Conservation (phyloP, 352 stramenopile genomes). For the Globisporangium solare region DNA sequence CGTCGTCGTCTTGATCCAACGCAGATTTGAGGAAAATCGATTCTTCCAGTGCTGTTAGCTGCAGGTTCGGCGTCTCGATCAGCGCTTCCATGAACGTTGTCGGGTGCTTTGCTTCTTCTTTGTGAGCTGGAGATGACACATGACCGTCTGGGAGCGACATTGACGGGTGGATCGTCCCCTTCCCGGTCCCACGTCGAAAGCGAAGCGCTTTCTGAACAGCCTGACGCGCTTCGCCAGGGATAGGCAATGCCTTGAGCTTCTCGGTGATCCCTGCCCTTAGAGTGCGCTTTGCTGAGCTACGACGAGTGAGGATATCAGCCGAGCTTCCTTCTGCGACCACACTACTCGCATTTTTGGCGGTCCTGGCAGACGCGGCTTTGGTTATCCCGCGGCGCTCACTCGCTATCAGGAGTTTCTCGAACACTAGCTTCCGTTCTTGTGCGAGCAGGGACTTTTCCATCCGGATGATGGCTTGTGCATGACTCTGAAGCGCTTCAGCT, state of each 20-base stretch:
- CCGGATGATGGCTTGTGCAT: too few species aligned
- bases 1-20: conserved; percentile 34
- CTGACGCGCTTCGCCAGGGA: conserved; percentile 10
- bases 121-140: too few species aligned
- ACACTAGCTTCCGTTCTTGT: conserved; percentile 30
- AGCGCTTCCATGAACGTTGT: conserved; percentile 19
- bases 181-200: not conserved
- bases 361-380: conserved; percentile 11
- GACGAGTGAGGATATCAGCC: too few species aligned
- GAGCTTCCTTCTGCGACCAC: conserved; percentile 2
- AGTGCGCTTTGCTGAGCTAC: conserved; percentile 13
- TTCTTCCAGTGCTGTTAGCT: conserved; percentile 28
- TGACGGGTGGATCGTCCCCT: not conserved
- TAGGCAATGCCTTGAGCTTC: conserved; percentile 22
- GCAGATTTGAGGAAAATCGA: conserved; percentile 43
- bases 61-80: conserved; percentile 26
- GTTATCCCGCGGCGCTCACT: conserved; percentile 16
- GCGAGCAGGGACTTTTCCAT: too few species aligned
- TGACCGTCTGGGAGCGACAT: not conserved
- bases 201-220: conserved; percentile 7
- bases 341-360: conserved; percentile 9
- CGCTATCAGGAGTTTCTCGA: conserved; percentile 28
- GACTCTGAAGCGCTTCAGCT: too few species aligned
- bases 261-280: conserved; percentile 22
- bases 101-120: conserved; percentile 8